Percentiles rank a stretch among this genome's conserved stretches.
These are phyloP conservation scores for Xylaria sp. DNA, from an alignment of 2,329 filamentous ascomycete species.

Conservation along the genomic window DNA sequence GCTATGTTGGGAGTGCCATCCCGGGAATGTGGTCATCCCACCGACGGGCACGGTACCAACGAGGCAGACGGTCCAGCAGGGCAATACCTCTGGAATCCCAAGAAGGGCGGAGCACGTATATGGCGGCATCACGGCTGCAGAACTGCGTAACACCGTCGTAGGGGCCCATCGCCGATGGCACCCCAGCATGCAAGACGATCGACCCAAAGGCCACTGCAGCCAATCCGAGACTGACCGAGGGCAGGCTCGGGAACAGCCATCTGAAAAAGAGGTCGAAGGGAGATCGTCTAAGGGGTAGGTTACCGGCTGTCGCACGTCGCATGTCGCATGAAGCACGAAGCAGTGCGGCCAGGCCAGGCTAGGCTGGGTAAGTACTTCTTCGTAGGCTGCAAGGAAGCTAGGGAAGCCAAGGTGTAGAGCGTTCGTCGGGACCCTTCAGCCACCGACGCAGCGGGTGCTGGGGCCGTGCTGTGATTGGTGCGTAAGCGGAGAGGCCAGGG, in stretches of 20 bases:
- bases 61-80: slow-evolving; percentile 34
- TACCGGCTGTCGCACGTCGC: too few relatives aligned
- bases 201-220: background rate
- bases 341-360: background rate
- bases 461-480: slow-evolving; percentile 44
- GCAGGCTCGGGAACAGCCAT: background rate
- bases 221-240: background rate
- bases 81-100: slow-evolving; percentile 18
- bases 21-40: slow-evolving; percentile 32
- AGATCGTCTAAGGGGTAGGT: slow-evolving; percentile 25
- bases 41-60: slow-evolving; percentile 12
- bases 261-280: background rate
- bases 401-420: background rate
- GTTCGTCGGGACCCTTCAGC: slow-evolving; percentile 15
- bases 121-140: slow-evolving; percentile 21
- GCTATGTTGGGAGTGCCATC: slow-evolving; percentile 41
- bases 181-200: slow-evolving; percentile 22
- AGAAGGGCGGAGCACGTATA: slow-evolving; percentile 35
- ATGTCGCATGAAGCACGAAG: slow-evolving; percentile 15
- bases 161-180: slow-evolving; percentile 30
- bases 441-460: slow-evolving; percentile 11
- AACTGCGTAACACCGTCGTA: slow-evolving; percentile 10
- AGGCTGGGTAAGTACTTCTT: background rate
- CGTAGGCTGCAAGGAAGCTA: background rate
- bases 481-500: slow-evolving; percentile 34